These are phyloP conservation scores for Aureobasidium mangrovei DNA, from an alignment of 2,329 filamentous ascomycete species.

Conservation along the genomic window DNA sequence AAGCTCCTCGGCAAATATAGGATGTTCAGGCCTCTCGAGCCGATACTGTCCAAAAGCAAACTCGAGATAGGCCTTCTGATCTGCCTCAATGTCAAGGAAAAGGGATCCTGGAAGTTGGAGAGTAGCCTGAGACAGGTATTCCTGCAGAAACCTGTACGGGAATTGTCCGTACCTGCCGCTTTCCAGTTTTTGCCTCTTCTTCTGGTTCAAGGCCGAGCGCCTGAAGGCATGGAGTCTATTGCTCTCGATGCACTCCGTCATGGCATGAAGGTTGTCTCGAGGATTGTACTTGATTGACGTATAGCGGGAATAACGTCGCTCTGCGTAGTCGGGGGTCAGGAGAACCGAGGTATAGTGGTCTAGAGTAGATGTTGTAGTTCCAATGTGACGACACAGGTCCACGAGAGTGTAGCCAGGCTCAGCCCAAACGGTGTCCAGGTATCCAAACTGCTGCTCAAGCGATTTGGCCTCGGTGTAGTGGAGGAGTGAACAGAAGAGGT, in stretches of 20 bases:
- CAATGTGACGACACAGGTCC: not conserved
- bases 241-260: not conserved
- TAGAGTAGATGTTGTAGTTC: not conserved
- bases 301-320: not conserved
- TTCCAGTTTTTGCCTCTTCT: not conserved
- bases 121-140: not conserved
- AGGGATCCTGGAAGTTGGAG: not conserved
- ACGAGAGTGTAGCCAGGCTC: not conserved
- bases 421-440: not conserved
- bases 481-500: not conserved
- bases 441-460: not conserved
- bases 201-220: not conserved
- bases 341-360: not conserved
- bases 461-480: not conserved
- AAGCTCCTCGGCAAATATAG: too few species aligned
- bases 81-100: not conserved
- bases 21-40: not conserved
- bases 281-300: not conserved
- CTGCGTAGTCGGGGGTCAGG: not conserved
- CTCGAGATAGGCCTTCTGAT: not conserved
- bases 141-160: not conserved
- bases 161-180: not conserved
- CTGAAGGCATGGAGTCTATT: not conserved
- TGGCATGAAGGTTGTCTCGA: not conserved
- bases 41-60: not conserved